Base-by-base conservation (phyloP, 192 early-diverging fungal genomes). In the Mortierella alpina region DNA sequence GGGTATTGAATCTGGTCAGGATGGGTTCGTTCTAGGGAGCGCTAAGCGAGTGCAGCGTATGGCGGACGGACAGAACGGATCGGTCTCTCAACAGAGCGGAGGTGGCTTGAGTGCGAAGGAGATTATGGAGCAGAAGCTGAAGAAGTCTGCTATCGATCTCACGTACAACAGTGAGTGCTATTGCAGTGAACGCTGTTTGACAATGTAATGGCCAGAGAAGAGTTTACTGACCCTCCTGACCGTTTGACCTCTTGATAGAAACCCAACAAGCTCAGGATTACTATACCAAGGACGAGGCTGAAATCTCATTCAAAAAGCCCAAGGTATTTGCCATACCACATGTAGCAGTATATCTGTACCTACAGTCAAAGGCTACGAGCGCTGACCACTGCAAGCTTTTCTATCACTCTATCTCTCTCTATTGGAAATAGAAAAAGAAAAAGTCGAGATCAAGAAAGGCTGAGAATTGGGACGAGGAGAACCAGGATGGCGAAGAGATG, bases 221-320 rank as follows among this genome's bases (percentile, higher is more conserved):
- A 31, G 31, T 31, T 3, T 31, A 31, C 31, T 31, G 31, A 31
- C 31, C 31, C 31, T 31, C 31, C 31, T 31, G 1, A 31, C 31
- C 31, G 31, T 31, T 31, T 31, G 31, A 31, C 31, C 31, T 31
- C 31, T 31, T 31, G 18, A 52, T 73, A 85, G 85, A 89, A 58
- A 88, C 85, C 57, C 86, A 86, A 47, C 89, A 93, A 76, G 90
- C 93, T 41, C 89, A 90, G 59, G 97, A 97, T 72, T 97, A 95
- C 76, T 97, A 97, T 84, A 96, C 96, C 52, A 87, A 91, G 57
- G 94, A 96, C 49, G 96, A 98, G 82, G 86, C 92, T 2, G 84
- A 88, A 12, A 72, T 92, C 7, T 63, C 88, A 14, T 96, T 97
- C 59, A 94, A 94, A 61, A 95, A 96, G 66, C 84, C 91, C 44